Conservation (phyloP, 2,329 filamentous ascomycete species). For the Xylaria sp. region DNA sequence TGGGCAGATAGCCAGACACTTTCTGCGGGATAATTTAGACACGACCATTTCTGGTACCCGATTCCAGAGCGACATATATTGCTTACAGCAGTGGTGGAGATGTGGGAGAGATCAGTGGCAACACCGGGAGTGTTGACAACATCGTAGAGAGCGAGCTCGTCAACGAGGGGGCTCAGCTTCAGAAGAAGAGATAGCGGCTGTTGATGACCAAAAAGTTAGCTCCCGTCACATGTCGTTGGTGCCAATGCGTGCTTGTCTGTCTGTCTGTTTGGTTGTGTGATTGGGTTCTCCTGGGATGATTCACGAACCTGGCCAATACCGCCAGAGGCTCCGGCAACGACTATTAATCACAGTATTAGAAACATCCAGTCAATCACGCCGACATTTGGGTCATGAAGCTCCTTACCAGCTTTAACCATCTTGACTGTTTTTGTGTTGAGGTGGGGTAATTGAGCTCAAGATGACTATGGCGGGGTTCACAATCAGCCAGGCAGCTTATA, state of each 20-base stretch:
- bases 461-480: slow-evolving; percentile 33
- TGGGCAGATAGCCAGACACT: slow-evolving; percentile 87
- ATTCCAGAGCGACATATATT: slow-evolving; percentile 13
- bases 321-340: slow-evolving; percentile 95
- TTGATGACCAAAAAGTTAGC: slow-evolving; percentile 33
- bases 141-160: slow-evolving; percentile 98
- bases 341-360: slow-evolving; percentile 51
- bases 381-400: background rate
- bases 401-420: slow-evolving; percentile 72
- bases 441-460: slow-evolving; percentile 40
- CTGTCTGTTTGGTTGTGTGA: background rate
- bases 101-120: slow-evolving; percentile 95
- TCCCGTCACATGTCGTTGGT: slow-evolving; percentile 12
- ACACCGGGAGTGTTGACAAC: slow-evolving; percentile 98
- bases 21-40: slow-evolving; percentile 66
- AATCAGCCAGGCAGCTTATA: slow-evolving; percentile 5
- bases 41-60: slow-evolving; percentile 16
- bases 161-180: slow-evolving; percentile 87
- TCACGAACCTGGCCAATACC: slow-evolving; percentile 92
- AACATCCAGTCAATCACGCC: background rate
- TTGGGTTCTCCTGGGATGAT: background rate
- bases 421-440: slow-evolving; percentile 45
- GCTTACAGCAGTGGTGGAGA: slow-evolving; percentile 84
- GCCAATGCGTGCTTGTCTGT: background rate
- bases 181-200: slow-evolving; percentile 96